These are phyloP conservation scores for Paecilomyces variotii DNA, from an alignment of 2,329 filamentous ascomycete genomes.

Conservation along the genomic window DNA sequence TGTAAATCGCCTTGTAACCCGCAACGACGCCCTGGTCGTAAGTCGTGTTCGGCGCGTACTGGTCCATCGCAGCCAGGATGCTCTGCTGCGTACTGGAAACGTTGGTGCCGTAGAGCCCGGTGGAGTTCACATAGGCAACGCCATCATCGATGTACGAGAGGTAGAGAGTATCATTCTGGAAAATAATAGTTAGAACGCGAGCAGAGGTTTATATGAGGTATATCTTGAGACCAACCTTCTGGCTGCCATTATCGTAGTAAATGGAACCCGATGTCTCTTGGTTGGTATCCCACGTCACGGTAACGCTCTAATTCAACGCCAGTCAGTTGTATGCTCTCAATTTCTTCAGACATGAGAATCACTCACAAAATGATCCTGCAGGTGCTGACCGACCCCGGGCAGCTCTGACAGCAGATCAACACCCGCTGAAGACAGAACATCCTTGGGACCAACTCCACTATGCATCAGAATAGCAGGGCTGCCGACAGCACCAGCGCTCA, in stretches of 20 bases:
- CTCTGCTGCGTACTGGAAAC: conserved; percentile 6
- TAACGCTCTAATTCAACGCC: conserved; percentile 16
- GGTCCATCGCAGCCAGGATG: conserved; percentile 10
- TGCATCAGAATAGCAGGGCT: conserved; percentile 53
- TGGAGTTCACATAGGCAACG: conserved; percentile 19
- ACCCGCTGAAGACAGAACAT: conserved; percentile 36
- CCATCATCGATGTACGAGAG: conserved; percentile 21
- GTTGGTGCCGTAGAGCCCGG: conserved; percentile 11
- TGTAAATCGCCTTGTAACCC: conserved; percentile 21
- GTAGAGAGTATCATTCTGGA: conserved; percentile 15
- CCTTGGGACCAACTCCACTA: conserved; percentile 50
- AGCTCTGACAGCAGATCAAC: conserved; percentile 40
- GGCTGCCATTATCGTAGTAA: conserved; percentile 17
- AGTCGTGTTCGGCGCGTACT: conserved; percentile 16
- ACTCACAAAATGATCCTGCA: conserved; percentile 41
- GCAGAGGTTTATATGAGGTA: neutral
- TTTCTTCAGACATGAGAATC: neutral
- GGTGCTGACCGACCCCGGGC: conserved; percentile 42
- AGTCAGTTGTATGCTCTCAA: conserved; percentile 3
- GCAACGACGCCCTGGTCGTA: conserved; percentile 15
- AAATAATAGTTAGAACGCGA: conserved; percentile 2
- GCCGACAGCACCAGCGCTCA: conserved; percentile 45
- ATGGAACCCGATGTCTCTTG: conserved; percentile 22
- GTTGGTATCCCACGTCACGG: conserved; percentile 20
- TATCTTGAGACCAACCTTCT: conserved; percentile 14